Evolutionary conservation across 495 filamentous ascomycete genomes (phyloP).

Genomic region (Melanomma pulvis-pyrius): DNA sequence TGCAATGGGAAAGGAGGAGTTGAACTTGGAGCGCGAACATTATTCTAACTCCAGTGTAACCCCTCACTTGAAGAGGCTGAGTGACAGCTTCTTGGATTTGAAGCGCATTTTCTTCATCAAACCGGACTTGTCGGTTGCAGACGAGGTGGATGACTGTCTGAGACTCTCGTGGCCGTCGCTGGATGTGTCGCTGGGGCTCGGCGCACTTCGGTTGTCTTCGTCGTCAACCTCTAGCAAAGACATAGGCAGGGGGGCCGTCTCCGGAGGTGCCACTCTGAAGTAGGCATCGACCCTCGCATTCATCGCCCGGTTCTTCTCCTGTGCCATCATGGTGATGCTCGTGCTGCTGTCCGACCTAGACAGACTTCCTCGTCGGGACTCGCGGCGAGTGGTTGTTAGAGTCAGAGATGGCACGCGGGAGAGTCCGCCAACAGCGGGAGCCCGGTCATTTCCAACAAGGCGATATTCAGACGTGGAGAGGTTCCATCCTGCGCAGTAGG

Average conservation of each 20-base stretch:
- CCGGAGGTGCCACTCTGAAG: constrained; percentile 24
- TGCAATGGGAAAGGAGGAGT: neutral
- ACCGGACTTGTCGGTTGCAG: constrained; percentile 13
- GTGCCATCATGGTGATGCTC: constrained; percentile 39
- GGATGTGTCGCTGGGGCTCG: constrained; percentile 30
- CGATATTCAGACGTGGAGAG: constrained; percentile 39
- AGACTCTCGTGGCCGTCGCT: constrained; percentile 35
- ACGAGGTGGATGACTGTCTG: constrained; percentile 17
- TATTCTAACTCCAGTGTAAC: neutral
- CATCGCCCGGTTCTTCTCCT: constrained; percentile 41
- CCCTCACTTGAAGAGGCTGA: constrained; percentile 28
- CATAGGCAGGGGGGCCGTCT: constrained; percentile 1
- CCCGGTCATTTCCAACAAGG: constrained; percentile 41
- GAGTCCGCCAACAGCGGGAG: constrained; percentile 30
- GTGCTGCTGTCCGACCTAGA: constrained; percentile 40
- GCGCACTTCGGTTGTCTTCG: constrained; percentile 3
- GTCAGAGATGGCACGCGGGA: constrained; percentile 31
- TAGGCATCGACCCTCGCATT: constrained; percentile 46
- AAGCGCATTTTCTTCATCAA: constrained; percentile 27
- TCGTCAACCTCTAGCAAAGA: constrained; percentile 15
- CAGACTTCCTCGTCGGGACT: constrained; percentile 37
- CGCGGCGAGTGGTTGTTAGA: constrained; percentile 29
- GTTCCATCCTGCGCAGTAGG: constrained; percentile 42
- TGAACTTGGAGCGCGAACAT: constrained; percentile 1
- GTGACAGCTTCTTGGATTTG: constrained; percentile 28